Evolutionary conservation across 2,329 filamentous ascomycete genomes (phyloP), one percentile per base, ranked within the genome.

Genomic region (Aspergillus phoenicis): DNA sequence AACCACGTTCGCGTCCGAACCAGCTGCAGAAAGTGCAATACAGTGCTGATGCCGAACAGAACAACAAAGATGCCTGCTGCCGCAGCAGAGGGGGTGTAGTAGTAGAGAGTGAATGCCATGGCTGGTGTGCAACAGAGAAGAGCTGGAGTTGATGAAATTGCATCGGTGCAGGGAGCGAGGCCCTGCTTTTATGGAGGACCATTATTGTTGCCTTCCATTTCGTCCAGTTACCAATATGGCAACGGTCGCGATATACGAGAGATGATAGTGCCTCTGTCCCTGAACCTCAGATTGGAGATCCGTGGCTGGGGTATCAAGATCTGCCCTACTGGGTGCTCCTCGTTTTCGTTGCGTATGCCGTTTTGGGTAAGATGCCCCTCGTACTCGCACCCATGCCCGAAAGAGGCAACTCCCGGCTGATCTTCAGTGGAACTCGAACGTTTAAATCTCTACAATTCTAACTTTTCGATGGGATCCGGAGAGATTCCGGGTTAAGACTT

Each of bases 1-100:
- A 70, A 71, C 71, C 70, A 72, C 49, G 69, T 68, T 39, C 68
- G 49, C 15, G 70, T 71, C 8, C 65, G 63, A 0, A 68, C 8
- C 5, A 70, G 60, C 57, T 72, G 70, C 5, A 69, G 70, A 33
- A 68, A 51, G 22, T 72, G 70, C 4, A 72, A 49, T 3, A 70
- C 5, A 6, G 67, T 68, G 38, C 60, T 63, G 36, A 71, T 33
- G 38, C 65, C 70, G 33, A 72, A 70, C 0, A 72, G 58, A 1
- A 58, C 67, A 3, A 66, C 49, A 36, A 72, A 72, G 24, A 70
- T 70, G 11, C 45, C 65, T 1, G 63, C 68, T 10, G 68, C 70
- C 6, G 64, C 66, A 10, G 33, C 53, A 1, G 70, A 71, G 0
- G 70, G 70, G 8, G 49, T 58, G 28, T 70, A 72, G 48, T 70